Base-by-base conservation (phyloP, 2,329 filamentous ascomycete species). In the Colletotrichum sp. region DNA sequence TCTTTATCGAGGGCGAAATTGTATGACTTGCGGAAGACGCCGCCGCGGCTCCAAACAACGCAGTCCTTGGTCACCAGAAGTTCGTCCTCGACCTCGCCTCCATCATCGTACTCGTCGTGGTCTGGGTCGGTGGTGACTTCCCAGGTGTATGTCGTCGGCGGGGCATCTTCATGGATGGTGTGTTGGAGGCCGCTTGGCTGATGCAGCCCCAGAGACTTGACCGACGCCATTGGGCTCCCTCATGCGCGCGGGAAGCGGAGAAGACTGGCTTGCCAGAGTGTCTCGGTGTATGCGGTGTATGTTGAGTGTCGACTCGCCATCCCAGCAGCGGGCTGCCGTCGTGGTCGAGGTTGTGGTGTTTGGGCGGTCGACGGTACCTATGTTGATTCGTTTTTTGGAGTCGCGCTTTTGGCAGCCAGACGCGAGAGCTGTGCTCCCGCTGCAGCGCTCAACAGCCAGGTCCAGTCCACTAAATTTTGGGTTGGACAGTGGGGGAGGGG, bases 141-240 rank as follows among this genome's bases (percentile, higher is more conserved):
- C 96, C 97, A 99, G 74, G 88, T 88, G 84, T 98, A 99, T 6
- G 90, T 89, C 39, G 91, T 89, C 30, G 91, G 85, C 22, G 91
- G 85, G 5, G 95, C 91, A 77, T 97, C 90, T 85, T 99, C 96
- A 79, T 93, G 90, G 79, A 98, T 91, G 78, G 98, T 93, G 87
- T 97, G 95, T 77, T 92, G 92, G 78, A 99, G 89, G 78, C 94
- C 96, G 77, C 94, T 92, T 76, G 98, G 96, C 86, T 94, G 93
- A 88, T 99, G 96, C 82, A 98, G 90, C 84, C 97, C 97, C 81
- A 98, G 91, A 79, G 96, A 98, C 85, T 92, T 95, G 86, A 98
- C 92, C 83, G 94, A 93, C 80, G 96, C 96, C 98, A 99, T 99
- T 76, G 64, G 28, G 36, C 72, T 66, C 48, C 64, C 71, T 65